Evolutionary conservation across 495 filamentous ascomycete species (phyloP).

Genomic region (Podospora didyma): DNA sequence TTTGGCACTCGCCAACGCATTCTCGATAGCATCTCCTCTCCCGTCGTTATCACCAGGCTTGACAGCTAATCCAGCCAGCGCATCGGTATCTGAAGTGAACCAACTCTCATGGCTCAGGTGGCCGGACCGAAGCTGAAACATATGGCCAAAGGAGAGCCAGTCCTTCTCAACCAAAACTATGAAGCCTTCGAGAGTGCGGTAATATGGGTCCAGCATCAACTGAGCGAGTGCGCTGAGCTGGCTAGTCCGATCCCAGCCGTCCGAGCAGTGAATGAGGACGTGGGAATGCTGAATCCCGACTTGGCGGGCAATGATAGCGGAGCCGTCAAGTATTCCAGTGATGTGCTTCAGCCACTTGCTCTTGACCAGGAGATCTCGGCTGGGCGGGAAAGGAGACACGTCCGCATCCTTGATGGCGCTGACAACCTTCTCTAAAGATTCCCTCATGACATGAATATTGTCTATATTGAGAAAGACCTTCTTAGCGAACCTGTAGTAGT

Average conservation of each 20-base stretch:
- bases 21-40: conserved; percentile 75
- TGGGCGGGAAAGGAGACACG: conserved; percentile 78
- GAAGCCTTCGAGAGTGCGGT: conserved; percentile 91
- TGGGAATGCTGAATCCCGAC: conserved; percentile 90
- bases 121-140: conserved; percentile 88
- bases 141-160: conserved; percentile 96
- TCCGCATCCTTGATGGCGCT: conserved; percentile 92
- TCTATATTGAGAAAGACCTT: conserved; percentile 97
- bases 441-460: conserved; percentile 98
- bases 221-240: conserved; percentile 94
- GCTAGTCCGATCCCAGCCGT: conserved; percentile 97
- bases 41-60: conserved; percentile 53
- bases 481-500: conserved; percentile 87
- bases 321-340: conserved; percentile 74
- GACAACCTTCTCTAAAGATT: conserved; percentile 82
- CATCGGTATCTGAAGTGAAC: conserved; percentile 82
- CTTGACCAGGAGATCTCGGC: conserved; percentile 72
- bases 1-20: conserved; percentile 80
- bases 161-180: conserved; percentile 96
- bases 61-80: conserved; percentile 47
- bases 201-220: conserved; percentile 92
- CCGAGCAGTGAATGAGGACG: conserved; percentile 94
- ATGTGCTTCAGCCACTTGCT: conserved; percentile 95
- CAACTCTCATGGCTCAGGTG: conserved; percentile 88
- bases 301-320: conserved; percentile 77